A percentile compares a stretch with the other conserved stretches of the same genome.
phyloP scores from a whole-genome alignment of 176 grass and related monocot species.

The Musa itinerans region DNA sequence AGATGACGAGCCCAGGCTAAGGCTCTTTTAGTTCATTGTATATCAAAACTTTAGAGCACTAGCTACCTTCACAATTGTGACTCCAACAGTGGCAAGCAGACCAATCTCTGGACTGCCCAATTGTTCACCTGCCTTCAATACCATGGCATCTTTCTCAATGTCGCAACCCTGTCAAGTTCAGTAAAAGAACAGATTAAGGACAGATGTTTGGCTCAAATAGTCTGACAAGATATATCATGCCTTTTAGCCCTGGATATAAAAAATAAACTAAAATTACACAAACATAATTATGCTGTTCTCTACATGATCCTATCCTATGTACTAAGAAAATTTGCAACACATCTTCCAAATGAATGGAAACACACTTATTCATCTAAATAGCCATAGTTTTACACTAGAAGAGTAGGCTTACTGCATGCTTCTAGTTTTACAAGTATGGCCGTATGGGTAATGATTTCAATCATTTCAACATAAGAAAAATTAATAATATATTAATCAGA shows the following conservation, averaged over 20 bases:
- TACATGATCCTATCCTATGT: no score
- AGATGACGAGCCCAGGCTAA: slow-evolving; percentile 11
- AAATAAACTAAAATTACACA: no score
- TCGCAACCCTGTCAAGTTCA: slow-evolving; percentile 59
- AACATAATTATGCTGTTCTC: no score
- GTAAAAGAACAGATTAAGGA: neutral
- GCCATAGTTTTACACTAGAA: neutral
- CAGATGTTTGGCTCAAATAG: neutral
- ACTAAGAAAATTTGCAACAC: no score
- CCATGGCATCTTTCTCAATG: slow-evolving; percentile 63
- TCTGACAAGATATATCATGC: neutral
- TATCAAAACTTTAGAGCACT: neutral
- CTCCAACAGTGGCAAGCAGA: slow-evolving; percentile 67
- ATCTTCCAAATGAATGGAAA: no score
- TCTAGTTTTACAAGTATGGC: no score
- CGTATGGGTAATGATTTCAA: no score
- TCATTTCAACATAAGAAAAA: no score
- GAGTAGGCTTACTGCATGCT: no score
- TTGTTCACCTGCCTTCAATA: slow-evolving; percentile 54
- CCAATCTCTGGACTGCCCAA: slow-evolving; percentile 86
- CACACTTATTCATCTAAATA: neutral
- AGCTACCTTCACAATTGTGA: slow-evolving; percentile 62
- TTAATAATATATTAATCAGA: no score
- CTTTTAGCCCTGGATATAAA: neutral
- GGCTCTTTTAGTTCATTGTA: neutral